Evolutionary conservation across 1,284 basidiomycete genomes (phyloP).

Genomic region (Ganoderma meredithae): DNA sequence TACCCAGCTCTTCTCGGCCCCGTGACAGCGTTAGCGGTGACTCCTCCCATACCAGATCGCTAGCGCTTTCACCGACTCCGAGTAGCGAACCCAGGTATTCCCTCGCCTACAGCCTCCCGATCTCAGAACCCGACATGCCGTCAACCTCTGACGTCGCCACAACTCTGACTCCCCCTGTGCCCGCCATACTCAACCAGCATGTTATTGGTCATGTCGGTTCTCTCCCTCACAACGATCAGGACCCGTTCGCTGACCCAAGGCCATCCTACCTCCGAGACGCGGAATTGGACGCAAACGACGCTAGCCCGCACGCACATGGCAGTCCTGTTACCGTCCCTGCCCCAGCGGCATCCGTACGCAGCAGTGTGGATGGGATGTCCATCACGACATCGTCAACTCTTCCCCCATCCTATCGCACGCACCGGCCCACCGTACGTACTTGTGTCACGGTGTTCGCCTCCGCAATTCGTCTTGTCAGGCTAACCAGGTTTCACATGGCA

Average conservation of each 20-base stretch:
- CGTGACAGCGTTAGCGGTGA: neutral
- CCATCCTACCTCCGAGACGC: neutral
- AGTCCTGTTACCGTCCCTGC: neutral
- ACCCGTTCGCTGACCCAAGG: neutral
- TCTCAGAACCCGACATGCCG: neutral
- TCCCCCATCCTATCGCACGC: conserved; percentile 11
- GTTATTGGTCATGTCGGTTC: neutral
- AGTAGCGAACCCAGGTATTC: neutral
- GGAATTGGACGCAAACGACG: neutral
- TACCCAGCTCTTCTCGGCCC: neutral
- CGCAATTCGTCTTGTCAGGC: neutral
- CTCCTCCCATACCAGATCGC: neutral
- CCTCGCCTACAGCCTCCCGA: neutral
- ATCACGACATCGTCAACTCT: conserved; percentile 8
- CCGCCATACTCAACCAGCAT: neutral
- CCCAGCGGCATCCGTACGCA: neutral
- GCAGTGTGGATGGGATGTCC: neutral
- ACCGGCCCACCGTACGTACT: neutral
- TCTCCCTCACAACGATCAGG: neutral
- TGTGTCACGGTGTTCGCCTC: too few species aligned
- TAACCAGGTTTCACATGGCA: neutral
- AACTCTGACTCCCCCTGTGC: neutral
- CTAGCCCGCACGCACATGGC: neutral
- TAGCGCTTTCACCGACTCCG: neutral
- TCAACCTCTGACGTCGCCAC: neutral